Evolutionary conservation across 768 basidiomycete genomes (phyloP).

Genomic region (Boletales sp.): DNA sequence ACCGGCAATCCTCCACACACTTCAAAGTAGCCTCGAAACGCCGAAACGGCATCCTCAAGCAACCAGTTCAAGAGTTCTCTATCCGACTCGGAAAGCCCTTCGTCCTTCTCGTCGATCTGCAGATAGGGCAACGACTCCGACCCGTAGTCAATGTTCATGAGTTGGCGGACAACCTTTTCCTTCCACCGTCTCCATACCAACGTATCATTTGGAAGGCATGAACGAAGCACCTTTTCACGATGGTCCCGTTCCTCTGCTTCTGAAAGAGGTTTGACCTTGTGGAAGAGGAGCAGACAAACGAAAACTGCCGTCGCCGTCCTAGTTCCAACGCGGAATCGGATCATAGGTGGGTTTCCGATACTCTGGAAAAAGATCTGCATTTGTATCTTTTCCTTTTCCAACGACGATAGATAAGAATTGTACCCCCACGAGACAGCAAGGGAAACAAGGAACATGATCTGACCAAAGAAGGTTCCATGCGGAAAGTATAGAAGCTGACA

Average conservation of each 20-base stretch:
- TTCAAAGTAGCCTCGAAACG: conserved; percentile 12
- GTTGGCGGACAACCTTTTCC: conserved; percentile 17
- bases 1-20: not conserved
- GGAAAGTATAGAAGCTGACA: conserved; percentile 32
- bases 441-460: conserved; percentile 33
- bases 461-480: conserved; percentile 31
- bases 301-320: conserved; percentile 23
- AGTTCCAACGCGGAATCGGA: conserved; percentile 12
- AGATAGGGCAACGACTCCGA: not conserved
- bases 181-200: conserved; percentile 20
- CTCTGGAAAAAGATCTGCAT: conserved; percentile 6
- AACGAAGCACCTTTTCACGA: conserved; percentile 10
- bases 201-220: conserved; percentile 21
- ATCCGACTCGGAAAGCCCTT: not conserved
- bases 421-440: conserved; percentile 34
- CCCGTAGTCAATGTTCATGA: not conserved
- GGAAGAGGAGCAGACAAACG: conserved; percentile 20
- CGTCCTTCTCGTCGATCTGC: not conserved
- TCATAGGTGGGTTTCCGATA: conserved; percentile 8
- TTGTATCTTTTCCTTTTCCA: conserved; percentile 3
- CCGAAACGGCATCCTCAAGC: conserved; percentile 15
- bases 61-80: not conserved
- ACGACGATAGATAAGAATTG: conserved; percentile 25
- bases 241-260: not conserved
- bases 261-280: not conserved